Conservation (phyloP, 208 protist species). For the Trypanosoma rangeli region DNA sequence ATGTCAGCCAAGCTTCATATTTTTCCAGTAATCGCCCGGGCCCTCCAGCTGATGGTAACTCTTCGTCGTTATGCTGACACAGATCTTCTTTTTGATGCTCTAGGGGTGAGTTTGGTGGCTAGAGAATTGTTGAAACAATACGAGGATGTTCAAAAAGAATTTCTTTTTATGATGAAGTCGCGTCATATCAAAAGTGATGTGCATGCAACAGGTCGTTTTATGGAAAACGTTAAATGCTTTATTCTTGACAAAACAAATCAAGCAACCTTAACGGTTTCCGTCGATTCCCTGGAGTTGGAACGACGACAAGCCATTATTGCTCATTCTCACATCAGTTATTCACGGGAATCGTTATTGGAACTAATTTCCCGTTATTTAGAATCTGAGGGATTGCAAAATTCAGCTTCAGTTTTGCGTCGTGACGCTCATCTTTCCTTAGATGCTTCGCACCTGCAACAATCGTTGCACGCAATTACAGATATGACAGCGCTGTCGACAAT, state of each 20-base stretch:
- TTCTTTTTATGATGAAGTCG: constrained; percentile 65
- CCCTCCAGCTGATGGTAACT: constrained; percentile 75
- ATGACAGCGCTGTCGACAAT: constrained; percentile 17
- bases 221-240: constrained; percentile 82
- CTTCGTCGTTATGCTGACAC: constrained; percentile 79
- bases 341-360: constrained; percentile 67
- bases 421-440: constrained; percentile 37
- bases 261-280: constrained; percentile 36
- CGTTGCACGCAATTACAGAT: constrained; percentile 12
- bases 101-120: constrained; percentile 67
- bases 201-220: constrained; percentile 74
- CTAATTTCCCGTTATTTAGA: constrained; percentile 75
- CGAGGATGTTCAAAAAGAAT: constrained; percentile 75
- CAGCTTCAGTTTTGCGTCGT: constrained; percentile 49
- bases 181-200: constrained; percentile 68
- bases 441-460: constrained; percentile 5
- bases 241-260: constrained; percentile 56
- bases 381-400: constrained; percentile 48
- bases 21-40: constrained; percentile 85
- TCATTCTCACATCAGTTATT: constrained; percentile 77
- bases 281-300: constrained; percentile 67
- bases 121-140: constrained; percentile 71
- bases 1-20: constrained; percentile 76
- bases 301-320: constrained; percentile 69
- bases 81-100: constrained; percentile 69